These are phyloP conservation scores for Didymella pomorum DNA, from an alignment of 2,329 filamentous ascomycete genomes.

Conservation along the genomic window DNA sequence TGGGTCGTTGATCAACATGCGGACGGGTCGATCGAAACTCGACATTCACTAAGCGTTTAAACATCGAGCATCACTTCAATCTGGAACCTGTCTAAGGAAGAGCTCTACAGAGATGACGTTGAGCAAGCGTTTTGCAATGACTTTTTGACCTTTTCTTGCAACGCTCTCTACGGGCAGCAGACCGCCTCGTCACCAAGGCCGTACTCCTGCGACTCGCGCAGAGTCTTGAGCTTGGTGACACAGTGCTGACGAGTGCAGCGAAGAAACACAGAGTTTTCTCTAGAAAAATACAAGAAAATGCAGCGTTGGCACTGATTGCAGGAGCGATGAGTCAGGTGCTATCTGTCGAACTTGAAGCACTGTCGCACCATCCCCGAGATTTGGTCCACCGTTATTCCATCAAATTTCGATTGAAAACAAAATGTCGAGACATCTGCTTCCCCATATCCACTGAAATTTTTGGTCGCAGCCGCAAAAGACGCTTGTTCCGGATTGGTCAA, in stretches of 20 bases:
- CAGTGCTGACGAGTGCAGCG: not conserved
- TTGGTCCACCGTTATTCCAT: not conserved
- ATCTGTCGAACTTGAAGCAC: not conserved
- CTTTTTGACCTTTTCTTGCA: not conserved
- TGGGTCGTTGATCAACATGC: slow-evolving; percentile 18
- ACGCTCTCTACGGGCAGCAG: not conserved
- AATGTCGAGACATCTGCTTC: not conserved
- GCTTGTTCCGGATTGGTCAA: not conserved
- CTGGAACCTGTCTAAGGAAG: not conserved
- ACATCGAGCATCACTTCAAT: slow-evolving; percentile 7
- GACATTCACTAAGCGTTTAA: slow-evolving; percentile 1
- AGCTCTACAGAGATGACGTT: not conserved
- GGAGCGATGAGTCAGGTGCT: not conserved
- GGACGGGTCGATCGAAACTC: slow-evolving; percentile 18
- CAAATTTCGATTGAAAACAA: not conserved
- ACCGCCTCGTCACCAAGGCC: not conserved
- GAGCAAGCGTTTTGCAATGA: not conserved
- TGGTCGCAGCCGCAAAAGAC: not conserved
- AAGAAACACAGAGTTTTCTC: not conserved
- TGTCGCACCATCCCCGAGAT: not conserved
- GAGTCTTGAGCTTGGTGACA: too few species aligned
- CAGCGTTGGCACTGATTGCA: not conserved
- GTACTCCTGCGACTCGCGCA: not conserved
- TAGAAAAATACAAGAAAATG: not conserved
- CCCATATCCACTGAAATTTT: not conserved